phyloP scores from a whole-genome alignment of 345 rosid species.

The Lagerstroemia speciosa region DNA sequence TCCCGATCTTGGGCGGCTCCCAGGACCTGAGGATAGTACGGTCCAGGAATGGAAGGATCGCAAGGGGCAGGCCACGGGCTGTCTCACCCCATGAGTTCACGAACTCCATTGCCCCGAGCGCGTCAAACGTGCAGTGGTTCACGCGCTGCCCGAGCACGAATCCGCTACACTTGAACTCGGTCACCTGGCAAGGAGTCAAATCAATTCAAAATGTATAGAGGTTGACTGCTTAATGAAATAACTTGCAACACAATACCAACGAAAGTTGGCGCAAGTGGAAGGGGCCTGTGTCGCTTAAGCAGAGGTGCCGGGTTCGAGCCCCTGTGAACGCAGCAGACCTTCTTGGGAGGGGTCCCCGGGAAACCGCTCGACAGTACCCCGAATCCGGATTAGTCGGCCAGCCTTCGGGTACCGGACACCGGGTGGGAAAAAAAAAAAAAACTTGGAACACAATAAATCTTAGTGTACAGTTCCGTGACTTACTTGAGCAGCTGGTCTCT shows the following conservation, averaged over 20 bases:
- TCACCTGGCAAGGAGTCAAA: slow-evolving; percentile 37
- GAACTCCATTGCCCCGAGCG: slow-evolving; percentile 81
- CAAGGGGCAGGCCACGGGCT: slow-evolving; percentile 59
- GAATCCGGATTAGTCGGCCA: no score
- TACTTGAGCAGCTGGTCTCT: slow-evolving; percentile 81
- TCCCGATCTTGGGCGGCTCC: slow-evolving; percentile 42
- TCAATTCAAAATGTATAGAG: not conserved
- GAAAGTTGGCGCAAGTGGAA: no score
- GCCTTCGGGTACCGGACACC: no score
- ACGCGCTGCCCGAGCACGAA: slow-evolving; percentile 63
- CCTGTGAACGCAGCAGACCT: no score
- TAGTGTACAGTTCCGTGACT: not conserved
- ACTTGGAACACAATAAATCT: no score
- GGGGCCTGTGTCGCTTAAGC: no score
- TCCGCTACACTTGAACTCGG: slow-evolving; percentile 70
- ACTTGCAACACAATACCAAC: no score
- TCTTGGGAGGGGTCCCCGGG: no score
- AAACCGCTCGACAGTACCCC: no score
- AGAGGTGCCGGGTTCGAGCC: no score
- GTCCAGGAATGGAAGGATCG: slow-evolving; percentile 50
- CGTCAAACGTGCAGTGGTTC: slow-evolving; percentile 83
- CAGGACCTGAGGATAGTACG: slow-evolving; percentile 45
- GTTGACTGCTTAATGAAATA: no score
- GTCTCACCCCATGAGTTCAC: slow-evolving; percentile 77
- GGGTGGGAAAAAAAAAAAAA: no score